Base-by-base conservation (phyloP, 176 grass and related monocot genomes). In the Hordeum vulgare region DNA sequence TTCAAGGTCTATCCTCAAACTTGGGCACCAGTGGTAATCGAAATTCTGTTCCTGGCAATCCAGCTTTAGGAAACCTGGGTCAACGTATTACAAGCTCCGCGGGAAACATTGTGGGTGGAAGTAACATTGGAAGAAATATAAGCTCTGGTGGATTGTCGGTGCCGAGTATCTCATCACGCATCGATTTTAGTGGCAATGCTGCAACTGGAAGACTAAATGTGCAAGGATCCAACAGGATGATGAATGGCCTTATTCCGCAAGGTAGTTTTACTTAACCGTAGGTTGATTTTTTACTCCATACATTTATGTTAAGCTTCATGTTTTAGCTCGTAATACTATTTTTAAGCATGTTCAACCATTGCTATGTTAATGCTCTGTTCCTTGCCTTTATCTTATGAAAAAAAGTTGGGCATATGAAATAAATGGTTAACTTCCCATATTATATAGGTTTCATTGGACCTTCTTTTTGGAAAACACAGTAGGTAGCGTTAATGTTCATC, bases 91-190 rank as follows among this genome's bases (percentile, higher is more conserved):
- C 89, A 85, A 87, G 79, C 68, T 87, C 93, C 37, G 81, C 87
- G 29, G 91, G 87, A 73, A 98, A 95, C 81, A 94, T 98, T 65
- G 86, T 95, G 78, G 93, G 93, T 7, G 88, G 87, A 80, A 83
- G 80, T 84, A 94, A 76, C 75, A 88, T 95, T 67, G 96, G 96
- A 94, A 99, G 96, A 90, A 99, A 83, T 80, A 94, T 99, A 61
- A 85, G 74, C 54, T 92, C 96, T 24, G 93, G 93, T 74, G 93
- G 96, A 23, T 78, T 92, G 71, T 88, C 83, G 14, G 85, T 96
- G 56, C 83, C 96, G 68, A 81, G 85, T 68, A 86, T 96, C 17
- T 65, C 87, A 66, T 92, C 96, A 62, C 85, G 91, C 24, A 90
- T 99, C 75, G 96, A 96, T 86, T 76, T 92, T 66, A 74, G 73